Percentiles rank a stretch among this genome's conserved stretches.
phyloP scores from a whole-genome alignment of 2,329 filamentous ascomycete genomes.

The Claviceps fusiformis region DNA sequence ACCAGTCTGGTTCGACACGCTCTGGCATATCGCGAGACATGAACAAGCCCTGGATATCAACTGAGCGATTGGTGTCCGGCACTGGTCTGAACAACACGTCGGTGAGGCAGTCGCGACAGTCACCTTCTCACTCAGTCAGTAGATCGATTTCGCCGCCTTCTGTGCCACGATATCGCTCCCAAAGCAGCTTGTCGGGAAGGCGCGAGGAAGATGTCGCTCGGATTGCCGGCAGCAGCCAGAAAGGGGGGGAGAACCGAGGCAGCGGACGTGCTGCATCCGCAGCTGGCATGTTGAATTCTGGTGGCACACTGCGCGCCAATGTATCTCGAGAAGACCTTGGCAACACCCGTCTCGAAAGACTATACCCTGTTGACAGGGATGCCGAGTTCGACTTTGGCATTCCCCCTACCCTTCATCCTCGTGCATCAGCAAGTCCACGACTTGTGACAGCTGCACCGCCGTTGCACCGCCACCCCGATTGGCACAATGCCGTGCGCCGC shows the following conservation, averaged over 20 bases:
- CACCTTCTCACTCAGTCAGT: neutral
- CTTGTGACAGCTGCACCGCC: neutral
- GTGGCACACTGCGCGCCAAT: neutral
- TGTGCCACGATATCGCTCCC: constrained; percentile 6
- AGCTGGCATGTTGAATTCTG: neutral
- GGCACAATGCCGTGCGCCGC: constrained; percentile 3
- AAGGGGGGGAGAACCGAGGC: neutral
- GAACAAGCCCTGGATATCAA: neutral
- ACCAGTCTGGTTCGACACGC: neutral
- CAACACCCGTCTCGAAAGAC: neutral
- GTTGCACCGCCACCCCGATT: neutral
- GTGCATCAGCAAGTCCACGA: neutral
- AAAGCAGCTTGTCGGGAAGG: neutral
- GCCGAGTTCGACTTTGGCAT: neutral
- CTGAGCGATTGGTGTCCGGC: neutral
- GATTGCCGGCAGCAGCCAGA: neutral
- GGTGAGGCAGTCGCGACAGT: neutral
- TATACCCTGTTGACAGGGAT: neutral
- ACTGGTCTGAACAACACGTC: neutral
- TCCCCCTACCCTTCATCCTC: neutral
- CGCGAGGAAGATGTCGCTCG: neutral
- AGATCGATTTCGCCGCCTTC: constrained; percentile 6
- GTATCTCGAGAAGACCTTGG: neutral
- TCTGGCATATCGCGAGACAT: neutral
- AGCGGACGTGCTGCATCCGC: neutral